Conservation (phyloP, 23 red algal species). For the Pyropia yezoensis region DNA sequence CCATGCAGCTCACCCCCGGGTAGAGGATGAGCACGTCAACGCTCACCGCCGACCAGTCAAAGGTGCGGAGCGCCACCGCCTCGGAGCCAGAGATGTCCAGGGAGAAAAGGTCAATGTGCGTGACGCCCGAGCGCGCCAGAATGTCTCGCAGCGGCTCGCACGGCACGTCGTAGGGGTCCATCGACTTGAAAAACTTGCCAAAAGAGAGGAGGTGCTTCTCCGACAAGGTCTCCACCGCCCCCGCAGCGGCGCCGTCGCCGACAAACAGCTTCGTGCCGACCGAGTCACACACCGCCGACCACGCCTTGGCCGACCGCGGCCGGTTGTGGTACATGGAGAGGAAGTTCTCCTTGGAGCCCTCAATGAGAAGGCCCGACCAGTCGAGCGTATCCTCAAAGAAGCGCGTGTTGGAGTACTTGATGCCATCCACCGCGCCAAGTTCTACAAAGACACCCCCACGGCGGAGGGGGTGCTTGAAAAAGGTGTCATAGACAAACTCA, state of each 20-base stretch:
- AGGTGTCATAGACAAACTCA: slow-evolving; percentile 9
- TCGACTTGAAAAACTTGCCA: slow-evolving; percentile 10
- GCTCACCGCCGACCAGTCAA: slow-evolving; percentile 3
- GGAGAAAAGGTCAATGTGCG: slow-evolving; percentile 15
- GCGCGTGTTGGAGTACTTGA: slow-evolving; percentile 24
- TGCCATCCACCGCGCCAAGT: slow-evolving; percentile 29
- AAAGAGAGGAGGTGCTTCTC: slow-evolving; percentile 2
- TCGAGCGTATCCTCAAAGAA: slow-evolving; percentile 42
- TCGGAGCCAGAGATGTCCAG: slow-evolving; percentile 21
- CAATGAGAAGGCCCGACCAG: slow-evolving; percentile 39
- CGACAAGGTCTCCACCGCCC: slow-evolving; percentile 13
- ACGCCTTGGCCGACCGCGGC: slow-evolving; percentile 1
- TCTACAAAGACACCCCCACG: slow-evolving; percentile 43
- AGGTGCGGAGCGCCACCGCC: slow-evolving; percentile 4
- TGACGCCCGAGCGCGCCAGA: neutral
- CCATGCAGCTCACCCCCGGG: slow-evolving; percentile 2
- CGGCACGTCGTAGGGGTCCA: slow-evolving; percentile 12
- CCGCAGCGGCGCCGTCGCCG: slow-evolving; percentile 15
- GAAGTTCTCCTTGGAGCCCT: slow-evolving; percentile 13
- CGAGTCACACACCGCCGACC: slow-evolving; percentile 9
- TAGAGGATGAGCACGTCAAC: slow-evolving; percentile 22
- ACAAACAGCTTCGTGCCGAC: slow-evolving; percentile 14
- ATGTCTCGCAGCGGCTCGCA: slow-evolving; percentile 7
- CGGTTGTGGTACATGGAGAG: neutral
- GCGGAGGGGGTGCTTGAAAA: slow-evolving; percentile 11